A percentile compares a stretch with the other conserved stretches of the same genome.
These are phyloP conservation scores for Dalbergia cultrata DNA, from an alignment of 306 rosid species.

Conservation along the genomic window DNA sequence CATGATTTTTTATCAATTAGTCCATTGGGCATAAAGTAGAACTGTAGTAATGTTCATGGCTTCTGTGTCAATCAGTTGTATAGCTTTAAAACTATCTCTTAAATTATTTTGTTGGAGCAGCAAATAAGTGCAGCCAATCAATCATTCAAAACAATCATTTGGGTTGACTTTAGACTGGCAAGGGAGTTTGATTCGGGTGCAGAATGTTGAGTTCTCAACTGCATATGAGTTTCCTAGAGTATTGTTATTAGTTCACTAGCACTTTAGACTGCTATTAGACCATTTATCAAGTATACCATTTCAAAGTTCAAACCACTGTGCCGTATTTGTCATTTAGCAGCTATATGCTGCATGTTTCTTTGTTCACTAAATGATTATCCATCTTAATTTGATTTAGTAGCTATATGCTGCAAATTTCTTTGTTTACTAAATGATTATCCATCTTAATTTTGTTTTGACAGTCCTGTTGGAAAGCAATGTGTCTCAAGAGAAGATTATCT, in stretches of 20 bases:
- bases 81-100: conserved; percentile 25
- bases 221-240: not conserved
- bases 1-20: conserved; percentile 21
- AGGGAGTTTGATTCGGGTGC: conserved; percentile 34
- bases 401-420: conserved; percentile 30
- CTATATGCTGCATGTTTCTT: conserved; percentile 34
- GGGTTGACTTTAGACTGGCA: conserved; percentile 1
- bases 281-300: conserved; percentile 7
- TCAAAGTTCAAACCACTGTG: conserved; percentile 27
- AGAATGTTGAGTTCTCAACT: conserved; percentile 13
- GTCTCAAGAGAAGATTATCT: conserved; percentile 89
- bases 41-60: conserved; percentile 5
- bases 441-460: conserved; percentile 52
- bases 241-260: conserved; percentile 14
- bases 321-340: conserved; percentile 31
- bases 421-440: conserved; percentile 27
- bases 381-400: conserved; percentile 55
- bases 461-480: conserved; percentile 89
- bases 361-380: conserved; percentile 27
- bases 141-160: not conserved
- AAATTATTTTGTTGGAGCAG: conserved; percentile 15
- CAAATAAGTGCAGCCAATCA: not conserved
- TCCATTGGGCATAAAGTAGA: not conserved
- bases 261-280: not conserved
- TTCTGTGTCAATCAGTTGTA: conserved; percentile 11